phyloP scores from a whole-genome alignment of 73 alveolate species.

The Paramecium octaurelia region DNA sequence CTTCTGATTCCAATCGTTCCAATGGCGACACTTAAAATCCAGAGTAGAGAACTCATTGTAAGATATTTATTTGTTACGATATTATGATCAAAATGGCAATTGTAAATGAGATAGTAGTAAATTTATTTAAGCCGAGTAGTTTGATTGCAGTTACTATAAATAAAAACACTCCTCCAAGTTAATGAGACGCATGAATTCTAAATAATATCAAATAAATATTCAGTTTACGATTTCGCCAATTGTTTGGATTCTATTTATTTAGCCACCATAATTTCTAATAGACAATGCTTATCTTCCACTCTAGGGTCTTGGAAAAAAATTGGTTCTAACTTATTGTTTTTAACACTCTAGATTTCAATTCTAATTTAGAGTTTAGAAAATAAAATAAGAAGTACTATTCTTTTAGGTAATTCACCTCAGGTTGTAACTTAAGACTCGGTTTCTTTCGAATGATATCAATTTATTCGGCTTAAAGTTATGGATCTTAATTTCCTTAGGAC shows the following conservation, averaged over 20 bases:
- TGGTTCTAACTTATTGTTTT: not conserved
- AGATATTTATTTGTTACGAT: not conserved
- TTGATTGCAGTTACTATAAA: not conserved
- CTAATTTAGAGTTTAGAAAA: not conserved
- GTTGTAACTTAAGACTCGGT: not conserved
- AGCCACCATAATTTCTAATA: not conserved
- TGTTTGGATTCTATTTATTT: not conserved
- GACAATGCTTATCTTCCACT: not conserved
- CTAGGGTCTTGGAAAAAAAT: not conserved
- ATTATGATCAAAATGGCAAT: not conserved
- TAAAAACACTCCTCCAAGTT: not conserved
- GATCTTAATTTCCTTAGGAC: not conserved
- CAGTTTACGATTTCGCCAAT: not conserved
- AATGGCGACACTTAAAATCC: not conserved
- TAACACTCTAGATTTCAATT: not conserved
- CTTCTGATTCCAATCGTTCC: not conserved
- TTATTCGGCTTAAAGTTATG: not conserved
- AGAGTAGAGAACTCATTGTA: not conserved
- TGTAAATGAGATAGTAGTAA: not conserved
- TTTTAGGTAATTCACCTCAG: not conserved
- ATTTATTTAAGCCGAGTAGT: not conserved
- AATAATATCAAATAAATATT: not conserved
- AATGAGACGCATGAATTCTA: conserved; percentile 6
- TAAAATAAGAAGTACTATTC: not conserved
- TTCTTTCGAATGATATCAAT: not conserved